A percentile compares a stretch with the other conserved stretches of the same genome.
Conservation (phyloP, 192 early-diverging fungal species). For the Pilaira anomala region DNA sequence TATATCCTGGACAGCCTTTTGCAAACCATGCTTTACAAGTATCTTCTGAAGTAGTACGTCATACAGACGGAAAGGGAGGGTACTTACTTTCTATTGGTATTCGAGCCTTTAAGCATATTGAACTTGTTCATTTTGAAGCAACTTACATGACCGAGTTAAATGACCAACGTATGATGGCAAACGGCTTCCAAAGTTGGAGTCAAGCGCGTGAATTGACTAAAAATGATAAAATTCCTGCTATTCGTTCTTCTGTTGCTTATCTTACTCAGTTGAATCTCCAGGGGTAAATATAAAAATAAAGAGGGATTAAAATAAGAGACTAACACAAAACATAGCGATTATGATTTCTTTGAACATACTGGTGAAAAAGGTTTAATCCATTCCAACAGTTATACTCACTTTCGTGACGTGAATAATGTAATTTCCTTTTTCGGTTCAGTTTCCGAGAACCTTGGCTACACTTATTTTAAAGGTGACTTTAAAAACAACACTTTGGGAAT, state of each 20-base stretch:
- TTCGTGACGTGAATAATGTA: constrained; percentile 39
- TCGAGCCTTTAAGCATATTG: constrained; percentile 7
- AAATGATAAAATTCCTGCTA: constrained; percentile 36
- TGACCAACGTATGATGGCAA: constrained; percentile 38
- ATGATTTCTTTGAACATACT: constrained; percentile 42
- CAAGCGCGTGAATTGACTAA: constrained; percentile 32
- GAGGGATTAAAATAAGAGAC: background rate
- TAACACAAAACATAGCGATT: constrained; percentile 22
- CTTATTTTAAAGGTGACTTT: constrained; percentile 47
- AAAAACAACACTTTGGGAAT: constrained; percentile 34
- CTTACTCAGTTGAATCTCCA: constrained; percentile 33
- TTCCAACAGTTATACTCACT: constrained; percentile 43
- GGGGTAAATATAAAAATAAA: constrained; percentile 32
- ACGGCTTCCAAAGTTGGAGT: constrained; percentile 54
- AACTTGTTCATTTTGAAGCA: constrained; percentile 23
- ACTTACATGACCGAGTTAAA: constrained; percentile 20
- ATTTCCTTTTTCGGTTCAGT: constrained; percentile 39
- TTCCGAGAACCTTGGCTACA: constrained; percentile 44
- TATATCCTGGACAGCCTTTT: background rate
- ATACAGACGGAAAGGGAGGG: constrained; percentile 7
- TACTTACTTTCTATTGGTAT: constrained; percentile 8
- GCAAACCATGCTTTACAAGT: constrained; percentile 2
- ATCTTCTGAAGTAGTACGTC: constrained; percentile 5
- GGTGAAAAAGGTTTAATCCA: constrained; percentile 45
- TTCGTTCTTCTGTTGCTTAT: constrained; percentile 35